phyloP scores from a whole-genome alignment of 2,329 filamentous ascomycete species.

The Hawksworthiomyces lignivorus region DNA sequence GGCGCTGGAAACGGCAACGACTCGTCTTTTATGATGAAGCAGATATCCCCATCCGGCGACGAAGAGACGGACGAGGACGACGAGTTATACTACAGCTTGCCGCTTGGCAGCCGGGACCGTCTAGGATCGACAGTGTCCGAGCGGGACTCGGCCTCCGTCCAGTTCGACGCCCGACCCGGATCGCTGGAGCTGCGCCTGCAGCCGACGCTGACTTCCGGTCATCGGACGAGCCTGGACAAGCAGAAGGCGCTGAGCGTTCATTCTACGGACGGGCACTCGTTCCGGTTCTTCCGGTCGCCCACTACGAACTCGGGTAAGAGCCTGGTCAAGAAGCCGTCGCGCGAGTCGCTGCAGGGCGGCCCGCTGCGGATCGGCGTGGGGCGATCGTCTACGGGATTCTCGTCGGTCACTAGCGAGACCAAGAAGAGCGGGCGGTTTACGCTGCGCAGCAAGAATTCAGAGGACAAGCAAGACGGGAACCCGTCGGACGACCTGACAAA shows the following conservation, averaged over 20 bases:
- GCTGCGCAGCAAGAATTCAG: conserved; percentile 39
- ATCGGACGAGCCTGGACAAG: conserved; percentile 26
- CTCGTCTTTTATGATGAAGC: conserved; percentile 51
- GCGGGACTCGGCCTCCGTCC: conserved; percentile 34
- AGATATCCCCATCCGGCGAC: conserved; percentile 34
- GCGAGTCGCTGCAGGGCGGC: conserved; percentile 43
- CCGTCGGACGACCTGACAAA: conserved; percentile 80
- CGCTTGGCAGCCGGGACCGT: conserved; percentile 21
- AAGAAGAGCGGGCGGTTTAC: conserved; percentile 50
- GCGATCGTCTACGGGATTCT: conserved; percentile 39
- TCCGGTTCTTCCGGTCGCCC: conserved; percentile 41
- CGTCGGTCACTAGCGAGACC: conserved; percentile 19
- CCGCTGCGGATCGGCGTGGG: conserved; percentile 38
- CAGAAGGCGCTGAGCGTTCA: conserved; percentile 44
- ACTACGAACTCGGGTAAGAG: conserved; percentile 19
- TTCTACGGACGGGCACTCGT: conserved; percentile 40
- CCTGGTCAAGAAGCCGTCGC: conserved; percentile 44
- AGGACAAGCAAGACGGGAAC: conserved; percentile 32
- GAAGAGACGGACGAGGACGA: conserved; percentile 29
- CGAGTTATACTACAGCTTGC: conserved; percentile 20
- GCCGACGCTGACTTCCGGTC: conserved; percentile 65
- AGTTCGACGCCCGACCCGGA: conserved; percentile 56
- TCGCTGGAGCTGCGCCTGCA: conserved; percentile 75
- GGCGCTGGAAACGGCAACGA: conserved; percentile 33
- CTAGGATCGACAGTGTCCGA: conserved; percentile 26